Evolutionary conservation across 495 filamentous ascomycete species (phyloP), one percentile per base, ranked within the genome.

Genomic region (Extremus antarcticus): DNA sequence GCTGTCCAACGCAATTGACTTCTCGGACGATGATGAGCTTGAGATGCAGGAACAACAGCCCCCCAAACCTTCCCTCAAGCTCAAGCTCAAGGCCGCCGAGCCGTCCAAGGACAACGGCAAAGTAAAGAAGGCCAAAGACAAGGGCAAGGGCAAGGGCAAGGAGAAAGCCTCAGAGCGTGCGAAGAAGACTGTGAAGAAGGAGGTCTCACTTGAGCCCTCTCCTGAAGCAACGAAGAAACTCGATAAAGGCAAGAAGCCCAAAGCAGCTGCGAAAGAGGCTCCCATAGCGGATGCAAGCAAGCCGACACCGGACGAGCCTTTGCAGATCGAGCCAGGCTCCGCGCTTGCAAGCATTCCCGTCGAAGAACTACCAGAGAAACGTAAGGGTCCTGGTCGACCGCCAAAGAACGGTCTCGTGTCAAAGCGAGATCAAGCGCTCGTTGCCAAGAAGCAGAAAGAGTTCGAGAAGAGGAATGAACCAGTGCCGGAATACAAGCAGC

Each of bases 381-480:
- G 88, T 51, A 83, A 86, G 51, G 89, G 90, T 11, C 90, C 90
- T 43, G 90, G 90, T 29, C 74, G 90, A 51, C 90, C 90, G 43
- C 90, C 90, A 9, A 94, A 94, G 74, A 85, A 94, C 67, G 90
- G 90, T 7, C 81, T 92, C 65, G 90, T 94, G 80, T 95, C 89
- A 8, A 94, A 94, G 72, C 79, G 88, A 38, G 86, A 88, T 67
- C 74, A 51, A 48, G 38, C 23, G 45, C 24, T 41, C 24, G 54
- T 54, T 25, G 63, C 54, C 32, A 46, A 41, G 43, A 56, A 48
- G 55, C 55, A 21, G 25, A 64, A 57, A 25, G 55, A 62, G 7
- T 55, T 45, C 35, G 52, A 64, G 43, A 61, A 64, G 53, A 20
- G 20, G 19, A 55, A 54, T 7, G 15, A 49, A 17, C 20, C 20